Conservation (phyloP, 768 basidiomycete genomes). For the Lyophyllum shimeji region DNA sequence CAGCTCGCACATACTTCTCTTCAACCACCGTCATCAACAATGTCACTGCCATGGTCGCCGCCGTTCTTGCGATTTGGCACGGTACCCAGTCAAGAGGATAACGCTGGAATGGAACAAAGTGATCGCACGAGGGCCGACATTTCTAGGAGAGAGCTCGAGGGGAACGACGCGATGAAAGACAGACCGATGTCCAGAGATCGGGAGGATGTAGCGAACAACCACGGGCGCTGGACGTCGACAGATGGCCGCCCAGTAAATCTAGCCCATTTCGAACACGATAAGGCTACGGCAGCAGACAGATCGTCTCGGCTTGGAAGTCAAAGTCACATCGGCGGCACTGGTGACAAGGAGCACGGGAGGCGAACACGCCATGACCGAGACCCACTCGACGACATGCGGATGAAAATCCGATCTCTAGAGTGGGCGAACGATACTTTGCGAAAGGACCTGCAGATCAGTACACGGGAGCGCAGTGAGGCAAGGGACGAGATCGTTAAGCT, state of each 20-base stretch:
- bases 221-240: too few relatives aligned
- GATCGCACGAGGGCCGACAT: too few relatives aligned
- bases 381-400: neutral
- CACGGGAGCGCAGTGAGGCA: neutral
- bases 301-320: neutral
- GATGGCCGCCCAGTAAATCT: too few relatives aligned
- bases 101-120: too few relatives aligned
- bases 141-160: too few relatives aligned
- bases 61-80: neutral
- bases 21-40: neutral
- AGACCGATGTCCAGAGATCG: too few relatives aligned
- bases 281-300: neutral
- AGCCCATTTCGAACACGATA: too few relatives aligned
- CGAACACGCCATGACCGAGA: neutral
- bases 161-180: too few relatives aligned
- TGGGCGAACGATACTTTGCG: neutral
- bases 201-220: too few relatives aligned
- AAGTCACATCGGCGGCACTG: neutral
- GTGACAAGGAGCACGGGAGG: neutral
- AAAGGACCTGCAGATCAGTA: neutral
- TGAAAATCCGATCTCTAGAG: neutral
- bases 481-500: neutral
- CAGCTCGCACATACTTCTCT: neutral
- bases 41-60: neutral
- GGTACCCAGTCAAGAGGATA: neutral